Evolutionary conservation across 2,329 filamentous ascomycete genomes (phyloP).

Genomic region (Fusarium sterilihyphosum): DNA sequence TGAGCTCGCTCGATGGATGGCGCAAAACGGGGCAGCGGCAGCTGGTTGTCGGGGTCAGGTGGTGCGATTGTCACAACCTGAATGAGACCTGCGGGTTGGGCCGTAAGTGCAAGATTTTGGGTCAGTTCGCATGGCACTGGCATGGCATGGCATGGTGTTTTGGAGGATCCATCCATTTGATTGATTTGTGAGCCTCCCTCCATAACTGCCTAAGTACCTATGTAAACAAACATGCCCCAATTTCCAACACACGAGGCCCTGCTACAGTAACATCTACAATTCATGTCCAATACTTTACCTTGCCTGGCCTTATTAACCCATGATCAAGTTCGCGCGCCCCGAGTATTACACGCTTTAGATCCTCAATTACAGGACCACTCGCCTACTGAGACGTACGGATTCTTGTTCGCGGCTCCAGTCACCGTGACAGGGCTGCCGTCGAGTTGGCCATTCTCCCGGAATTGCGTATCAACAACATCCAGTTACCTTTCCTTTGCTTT

Average conservation of each 20-base stretch:
- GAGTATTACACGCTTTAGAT: slow-evolving; percentile 14
- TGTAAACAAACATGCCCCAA: slow-evolving; percentile 38
- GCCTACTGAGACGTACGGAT: neutral
- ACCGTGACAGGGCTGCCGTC: neutral
- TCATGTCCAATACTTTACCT: slow-evolving; percentile 7
- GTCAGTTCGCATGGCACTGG: slow-evolving; percentile 31
- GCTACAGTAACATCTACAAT: slow-evolving; percentile 16
- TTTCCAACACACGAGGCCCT: slow-evolving; percentile 10
- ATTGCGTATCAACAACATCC: slow-evolving; percentile 18
- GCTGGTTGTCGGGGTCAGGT: slow-evolving; percentile 39
- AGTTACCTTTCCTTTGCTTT: slow-evolving; percentile 28
- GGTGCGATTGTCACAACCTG: slow-evolving; percentile 38
- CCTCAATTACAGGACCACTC: slow-evolving; percentile 13
- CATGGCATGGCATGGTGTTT: slow-evolving; percentile 28
- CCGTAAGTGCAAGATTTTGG: slow-evolving; percentile 24
- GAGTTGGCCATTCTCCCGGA: neutral
- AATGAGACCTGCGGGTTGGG: slow-evolving; percentile 30
- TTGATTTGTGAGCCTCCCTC: slow-evolving; percentile 11
- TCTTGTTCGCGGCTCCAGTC: slow-evolving; percentile 3
- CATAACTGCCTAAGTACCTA: slow-evolving; percentile 25
- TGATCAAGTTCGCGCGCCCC: slow-evolving; percentile 15
- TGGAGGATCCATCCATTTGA: slow-evolving; percentile 25
- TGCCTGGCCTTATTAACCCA: slow-evolving; percentile 1
- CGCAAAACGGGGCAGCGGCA: slow-evolving; percentile 35
- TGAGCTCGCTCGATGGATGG: slow-evolving; percentile 18